phyloP scores from a whole-genome alignment of 768 basidiomycete genomes.

The Russula vinacea region DNA sequence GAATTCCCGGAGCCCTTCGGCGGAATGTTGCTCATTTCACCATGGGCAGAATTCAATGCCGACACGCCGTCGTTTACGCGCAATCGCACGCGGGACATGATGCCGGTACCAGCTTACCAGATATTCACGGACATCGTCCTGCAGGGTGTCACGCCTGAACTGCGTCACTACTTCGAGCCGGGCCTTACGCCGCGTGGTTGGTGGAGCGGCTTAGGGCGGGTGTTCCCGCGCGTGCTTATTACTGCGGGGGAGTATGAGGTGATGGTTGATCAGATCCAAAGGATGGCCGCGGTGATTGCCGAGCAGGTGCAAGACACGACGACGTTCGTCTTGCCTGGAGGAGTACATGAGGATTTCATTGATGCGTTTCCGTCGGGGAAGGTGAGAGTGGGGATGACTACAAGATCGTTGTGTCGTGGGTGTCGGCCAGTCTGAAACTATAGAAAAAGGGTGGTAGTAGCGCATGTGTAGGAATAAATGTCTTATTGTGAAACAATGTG shows the following conservation, averaged over 20 bases:
- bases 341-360: slow-evolving; percentile 24
- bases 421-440: background rate
- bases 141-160: slow-evolving; percentile 1
- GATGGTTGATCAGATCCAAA: slow-evolving; percentile 1
- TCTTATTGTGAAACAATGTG: too few species aligned
- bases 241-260: slow-evolving; percentile 6
- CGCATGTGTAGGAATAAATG: too few species aligned
- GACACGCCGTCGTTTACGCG: slow-evolving; percentile 14
- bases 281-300: background rate
- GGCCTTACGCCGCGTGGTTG: background rate
- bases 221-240: slow-evolving; percentile 5
- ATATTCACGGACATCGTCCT: background rate
- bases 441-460: too few species aligned
- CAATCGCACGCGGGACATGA: background rate
- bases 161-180: slow-evolving; percentile 11
- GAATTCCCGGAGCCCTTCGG: background rate
- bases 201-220: slow-evolving; percentile 6
- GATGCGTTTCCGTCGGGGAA: background rate
- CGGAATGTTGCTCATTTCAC: slow-evolving; percentile 15
- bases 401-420: background rate
- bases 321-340: slow-evolving; percentile 5
- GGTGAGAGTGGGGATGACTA: slow-evolving; percentile 11
- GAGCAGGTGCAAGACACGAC: slow-evolving; percentile 8
- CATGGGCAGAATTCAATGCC: background rate
- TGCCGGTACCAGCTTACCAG: background rate